These are phyloP conservation scores for Microdochium bolleyi DNA, from an alignment of 2,329 filamentous ascomycete species.

Conservation along the genomic window DNA sequence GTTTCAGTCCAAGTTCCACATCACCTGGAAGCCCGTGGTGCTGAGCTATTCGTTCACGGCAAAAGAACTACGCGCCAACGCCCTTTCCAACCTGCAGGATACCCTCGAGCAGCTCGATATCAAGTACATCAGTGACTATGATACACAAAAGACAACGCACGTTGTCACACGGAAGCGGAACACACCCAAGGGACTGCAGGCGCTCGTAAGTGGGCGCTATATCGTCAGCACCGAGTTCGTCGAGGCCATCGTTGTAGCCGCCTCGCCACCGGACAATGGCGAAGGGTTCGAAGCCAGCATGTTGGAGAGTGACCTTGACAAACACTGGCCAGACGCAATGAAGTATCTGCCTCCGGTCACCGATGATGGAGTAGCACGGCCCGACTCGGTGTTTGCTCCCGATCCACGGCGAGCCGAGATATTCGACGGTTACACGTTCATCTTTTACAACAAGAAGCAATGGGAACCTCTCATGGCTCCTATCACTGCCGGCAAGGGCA, in stretches of 20 bases:
- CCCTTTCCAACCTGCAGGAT: conserved; percentile 52
- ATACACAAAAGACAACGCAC: conserved; percentile 68
- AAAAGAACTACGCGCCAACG: conserved; percentile 60
- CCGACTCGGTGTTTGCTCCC: conserved; percentile 64
- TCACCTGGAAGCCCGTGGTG: conserved; percentile 75
- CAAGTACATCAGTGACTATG: conserved; percentile 71
- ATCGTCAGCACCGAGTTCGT: conserved; percentile 71
- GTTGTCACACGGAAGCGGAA: conserved; percentile 86
- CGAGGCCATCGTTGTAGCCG: conserved; percentile 59
- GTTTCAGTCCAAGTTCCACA: conserved; percentile 52
- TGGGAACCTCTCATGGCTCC: conserved; percentile 67
- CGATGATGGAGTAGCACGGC: conserved; percentile 64
- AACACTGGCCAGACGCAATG: conserved; percentile 67
- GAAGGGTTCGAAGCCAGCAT: conserved; percentile 42
- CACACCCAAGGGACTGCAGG: conserved; percentile 78
- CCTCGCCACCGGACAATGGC: conserved; percentile 35
- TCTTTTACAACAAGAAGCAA: conserved; percentile 74
- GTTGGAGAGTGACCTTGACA: conserved; percentile 74
- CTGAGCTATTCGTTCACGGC: conserved; percentile 72
- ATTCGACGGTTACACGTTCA: conserved; percentile 81
- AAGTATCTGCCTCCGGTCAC: conserved; percentile 66
- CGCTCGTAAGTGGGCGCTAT: conserved; percentile 70
- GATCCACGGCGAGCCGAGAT: conserved; percentile 58
- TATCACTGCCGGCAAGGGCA: conserved; percentile 74
- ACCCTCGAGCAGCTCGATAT: conserved; percentile 80